phyloP scores from a whole-genome alignment of 1,139 yeast genomes.

The Suhomyces guaymorum region DNA sequence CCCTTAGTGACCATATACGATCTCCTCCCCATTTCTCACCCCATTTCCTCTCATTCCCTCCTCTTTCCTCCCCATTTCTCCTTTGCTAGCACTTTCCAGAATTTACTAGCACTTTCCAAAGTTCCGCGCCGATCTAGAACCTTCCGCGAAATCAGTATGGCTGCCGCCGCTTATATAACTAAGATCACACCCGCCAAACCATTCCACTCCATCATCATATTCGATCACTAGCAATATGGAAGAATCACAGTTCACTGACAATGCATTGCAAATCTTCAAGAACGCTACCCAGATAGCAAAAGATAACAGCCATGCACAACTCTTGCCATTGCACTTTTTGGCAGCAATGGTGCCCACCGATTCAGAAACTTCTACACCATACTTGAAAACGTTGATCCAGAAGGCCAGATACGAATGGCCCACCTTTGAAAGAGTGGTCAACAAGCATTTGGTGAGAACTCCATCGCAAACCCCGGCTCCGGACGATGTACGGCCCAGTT shows the following conservation, averaged over 20 bases:
- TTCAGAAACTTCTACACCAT: constrained; percentile 67
- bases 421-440: constrained; percentile 73
- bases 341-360: constrained; percentile 87
- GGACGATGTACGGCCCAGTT: constrained; percentile 65
- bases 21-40: no score
- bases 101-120: background rate
- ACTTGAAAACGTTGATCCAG: constrained; percentile 81
- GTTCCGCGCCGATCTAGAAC: no score
- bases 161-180: no score
- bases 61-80: no score
- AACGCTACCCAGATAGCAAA: constrained; percentile 80
- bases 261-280: constrained; percentile 80
- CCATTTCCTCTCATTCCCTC: no score
- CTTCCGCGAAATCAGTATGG: no score
- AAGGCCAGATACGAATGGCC: constrained; percentile 90
- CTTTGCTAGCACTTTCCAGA: background rate
- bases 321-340: constrained; percentile 81
- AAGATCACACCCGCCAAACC: no score
- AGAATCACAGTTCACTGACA: constrained; percentile 86
- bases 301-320: constrained; percentile 80
- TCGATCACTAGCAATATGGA: constrained; percentile 36
- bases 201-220: background rate
- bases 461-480: constrained; percentile 93
- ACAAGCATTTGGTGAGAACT: constrained; percentile 74
- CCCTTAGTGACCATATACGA: no score